Base-by-base conservation (phyloP, 495 filamentous ascomycete species). In the Tuber brumale region DNA sequence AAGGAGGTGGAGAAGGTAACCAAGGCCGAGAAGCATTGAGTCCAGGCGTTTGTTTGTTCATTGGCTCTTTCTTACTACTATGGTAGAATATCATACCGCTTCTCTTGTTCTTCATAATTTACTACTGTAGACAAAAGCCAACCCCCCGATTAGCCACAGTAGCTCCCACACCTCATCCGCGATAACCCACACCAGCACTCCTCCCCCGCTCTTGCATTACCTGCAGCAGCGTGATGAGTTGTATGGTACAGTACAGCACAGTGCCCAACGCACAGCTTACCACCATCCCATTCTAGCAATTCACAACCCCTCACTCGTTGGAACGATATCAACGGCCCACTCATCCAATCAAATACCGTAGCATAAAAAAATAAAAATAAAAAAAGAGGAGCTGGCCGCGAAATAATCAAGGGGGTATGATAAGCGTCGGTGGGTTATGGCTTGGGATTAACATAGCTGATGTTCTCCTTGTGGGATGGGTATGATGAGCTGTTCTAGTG, bases 11-110 rank as follows among this genome's bases (percentile, higher is more conserved):
- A 80, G 75, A 72, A 70, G 16, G n/a, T 76, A 74, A 85, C 85
- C 84, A 85, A 85, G 84, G 84, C 84, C 81, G 83, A 85, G 83
- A 85, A 82, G 75, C 86, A 88, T 77, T 87, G 77, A 80, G 42
- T 51, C 19, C 41, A n/a, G 21, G 19, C 41, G 19, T 75, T 45
- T 70, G n/a, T 41, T 37, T 75, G 21, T 37, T 37, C 18, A 71
- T 37, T 21, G 16, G 73, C 41, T 70, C 73, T 18, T 43, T 46
- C 70, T 35, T 23, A 75, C 27, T 14, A 45, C 12, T 61, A 35
- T 61, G 42, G 39, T 42, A 31, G n/a, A n/a, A n/a, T 39, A 39
- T 27, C 37, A 51, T 66, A n/a, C 19, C n/a, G 31, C 41, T 70
- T 23, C 46, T 39, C 27, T n/a, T 70, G 12, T 69, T 45, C 57